Evolutionary conservation across 1,139 yeast species (phyloP).

Genomic region (Debaryomycetaceae sp.): DNA sequence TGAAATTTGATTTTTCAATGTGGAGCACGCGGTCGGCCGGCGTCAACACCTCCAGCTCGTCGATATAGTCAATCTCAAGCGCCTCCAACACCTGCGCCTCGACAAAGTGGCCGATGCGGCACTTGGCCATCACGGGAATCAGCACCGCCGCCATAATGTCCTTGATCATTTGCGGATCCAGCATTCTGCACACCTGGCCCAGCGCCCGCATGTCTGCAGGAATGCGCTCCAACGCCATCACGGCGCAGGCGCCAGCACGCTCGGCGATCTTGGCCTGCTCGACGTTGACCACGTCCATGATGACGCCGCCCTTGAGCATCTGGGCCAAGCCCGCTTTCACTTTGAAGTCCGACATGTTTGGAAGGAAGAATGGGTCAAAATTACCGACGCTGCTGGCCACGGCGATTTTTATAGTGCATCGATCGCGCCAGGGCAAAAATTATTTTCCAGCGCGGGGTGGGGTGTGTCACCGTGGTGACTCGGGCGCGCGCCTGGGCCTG

Average conservation of each 20-base stretch:
- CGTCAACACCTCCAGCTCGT: conserved; percentile 80
- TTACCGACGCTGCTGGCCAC: background rate
- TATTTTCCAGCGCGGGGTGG: no score
- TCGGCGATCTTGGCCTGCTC: conserved; percentile 64
- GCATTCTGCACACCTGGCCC: conserved; percentile 85
- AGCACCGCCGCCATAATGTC: conserved; percentile 71
- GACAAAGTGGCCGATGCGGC: conserved; percentile 79
- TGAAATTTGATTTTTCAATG: conserved; percentile 57
- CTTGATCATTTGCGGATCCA: conserved; percentile 78
- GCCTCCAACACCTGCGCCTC: conserved; percentile 80
- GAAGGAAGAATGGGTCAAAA: background rate
- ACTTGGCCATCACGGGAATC: conserved; percentile 85
- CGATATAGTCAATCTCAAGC: conserved; percentile 74
- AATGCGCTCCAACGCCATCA: conserved; percentile 82
- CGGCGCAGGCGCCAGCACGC: conserved; percentile 86
- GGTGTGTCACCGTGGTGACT: no score
- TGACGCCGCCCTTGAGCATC: conserved; percentile 72
- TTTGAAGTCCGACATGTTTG: conserved; percentile 46
- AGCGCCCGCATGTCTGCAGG: conserved; percentile 85
- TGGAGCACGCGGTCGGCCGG: conserved; percentile 74
- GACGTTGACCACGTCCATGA: conserved; percentile 51
- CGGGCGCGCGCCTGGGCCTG: no score
- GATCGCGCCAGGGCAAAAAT: no score
- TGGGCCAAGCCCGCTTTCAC: conserved; percentile 82
- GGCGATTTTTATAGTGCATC: no score